These are phyloP conservation scores for Kwoniella pini DNA, from an alignment of 768 basidiomycete genomes.

Conservation along the genomic window DNA sequence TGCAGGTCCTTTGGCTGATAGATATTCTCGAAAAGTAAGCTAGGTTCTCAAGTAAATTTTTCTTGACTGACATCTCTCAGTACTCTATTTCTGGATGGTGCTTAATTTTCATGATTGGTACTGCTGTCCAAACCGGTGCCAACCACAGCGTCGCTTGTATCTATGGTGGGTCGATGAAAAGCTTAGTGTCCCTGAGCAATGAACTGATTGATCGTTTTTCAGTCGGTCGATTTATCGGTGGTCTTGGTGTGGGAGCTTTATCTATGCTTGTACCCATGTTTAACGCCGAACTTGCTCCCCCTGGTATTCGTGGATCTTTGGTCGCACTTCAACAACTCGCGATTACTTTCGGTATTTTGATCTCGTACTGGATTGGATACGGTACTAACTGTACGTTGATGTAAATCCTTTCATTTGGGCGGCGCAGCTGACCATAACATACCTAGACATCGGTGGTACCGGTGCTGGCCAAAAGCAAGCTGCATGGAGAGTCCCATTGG, in stretches of 20 bases:
- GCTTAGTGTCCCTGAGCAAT: not conserved
- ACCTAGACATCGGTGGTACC: slow-evolving; percentile 55
- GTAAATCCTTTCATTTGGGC: not conserved
- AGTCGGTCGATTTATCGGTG: slow-evolving; percentile 70
- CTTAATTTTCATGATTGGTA: slow-evolving; percentile 74
- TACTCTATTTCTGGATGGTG: slow-evolving; percentile 58
- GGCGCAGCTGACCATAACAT: not conserved
- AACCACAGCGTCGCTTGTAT: slow-evolving; percentile 63
- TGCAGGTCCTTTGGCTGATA: slow-evolving; percentile 70
- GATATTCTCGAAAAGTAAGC: slow-evolving; percentile 71
- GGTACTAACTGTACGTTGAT: slow-evolving; percentile 62
- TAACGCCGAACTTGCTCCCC: slow-evolving; percentile 63
- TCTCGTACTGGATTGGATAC: slow-evolving; percentile 59
- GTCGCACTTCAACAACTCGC: slow-evolving; percentile 80
- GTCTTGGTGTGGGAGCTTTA: slow-evolving; percentile 76
- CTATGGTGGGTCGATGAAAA: slow-evolving; percentile 57
- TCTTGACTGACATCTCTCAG: slow-evolving; percentile 7
- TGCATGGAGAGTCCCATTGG: slow-evolving; percentile 75
- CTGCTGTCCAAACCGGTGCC: slow-evolving; percentile 54
- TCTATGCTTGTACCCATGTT: slow-evolving; percentile 82
- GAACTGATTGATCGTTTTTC: slow-evolving; percentile 7
- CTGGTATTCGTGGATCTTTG: slow-evolving; percentile 76
- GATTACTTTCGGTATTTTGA: slow-evolving; percentile 61
- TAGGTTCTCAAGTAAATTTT: slow-evolving; percentile 47
- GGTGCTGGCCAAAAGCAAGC: slow-evolving; percentile 62